A percentile compares a stretch with the other conserved stretches of the same genome.
Conservation (phyloP, 2,329 filamentous ascomycete species). For the Pseudopyrenochaeta lycopersici region DNA sequence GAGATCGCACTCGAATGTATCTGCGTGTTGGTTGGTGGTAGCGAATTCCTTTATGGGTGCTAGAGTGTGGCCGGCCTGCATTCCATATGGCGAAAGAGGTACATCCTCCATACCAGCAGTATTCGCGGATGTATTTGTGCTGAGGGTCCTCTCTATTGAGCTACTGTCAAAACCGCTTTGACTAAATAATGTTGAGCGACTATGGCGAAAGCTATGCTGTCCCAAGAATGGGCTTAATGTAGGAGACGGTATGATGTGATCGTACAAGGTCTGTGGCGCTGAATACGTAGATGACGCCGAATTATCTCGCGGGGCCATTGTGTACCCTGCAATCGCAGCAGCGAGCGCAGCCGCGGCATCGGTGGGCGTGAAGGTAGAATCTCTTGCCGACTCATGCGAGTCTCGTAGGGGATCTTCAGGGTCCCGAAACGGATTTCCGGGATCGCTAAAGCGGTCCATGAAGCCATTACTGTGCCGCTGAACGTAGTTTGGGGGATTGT, state of each 20-base stretch:
- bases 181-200: slow-evolving; percentile 5
- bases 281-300: background rate
- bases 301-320: slow-evolving; percentile 10
- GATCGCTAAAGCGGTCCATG: slow-evolving; percentile 16
- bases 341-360: slow-evolving; percentile 13
- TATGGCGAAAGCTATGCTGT: slow-evolving; percentile 18
- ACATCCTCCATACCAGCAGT: slow-evolving; percentile 28
- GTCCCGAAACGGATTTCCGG: slow-evolving; percentile 20
- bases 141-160: slow-evolving; percentile 22
- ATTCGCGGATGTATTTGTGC: slow-evolving; percentile 23
- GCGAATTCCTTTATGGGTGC: slow-evolving; percentile 15
- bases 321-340: slow-evolving; percentile 24
- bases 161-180: slow-evolving; percentile 23
- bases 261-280: background rate
- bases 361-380: slow-evolving; percentile 11
- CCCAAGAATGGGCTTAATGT: slow-evolving; percentile 26
- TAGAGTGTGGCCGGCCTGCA: slow-evolving; percentile 7
- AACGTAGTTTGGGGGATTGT: slow-evolving; percentile 2
- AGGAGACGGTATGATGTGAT: slow-evolving; percentile 31
- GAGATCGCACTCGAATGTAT: slow-evolving; percentile 41
- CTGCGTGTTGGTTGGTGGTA: slow-evolving; percentile 28
- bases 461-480: slow-evolving; percentile 9
- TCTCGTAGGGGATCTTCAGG: slow-evolving; percentile 2
- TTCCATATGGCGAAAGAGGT: slow-evolving; percentile 32
- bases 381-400: slow-evolving; percentile 5